Base-by-base conservation (phyloP, 106 monocot genomes). In the Dendrobium catenatum region DNA sequence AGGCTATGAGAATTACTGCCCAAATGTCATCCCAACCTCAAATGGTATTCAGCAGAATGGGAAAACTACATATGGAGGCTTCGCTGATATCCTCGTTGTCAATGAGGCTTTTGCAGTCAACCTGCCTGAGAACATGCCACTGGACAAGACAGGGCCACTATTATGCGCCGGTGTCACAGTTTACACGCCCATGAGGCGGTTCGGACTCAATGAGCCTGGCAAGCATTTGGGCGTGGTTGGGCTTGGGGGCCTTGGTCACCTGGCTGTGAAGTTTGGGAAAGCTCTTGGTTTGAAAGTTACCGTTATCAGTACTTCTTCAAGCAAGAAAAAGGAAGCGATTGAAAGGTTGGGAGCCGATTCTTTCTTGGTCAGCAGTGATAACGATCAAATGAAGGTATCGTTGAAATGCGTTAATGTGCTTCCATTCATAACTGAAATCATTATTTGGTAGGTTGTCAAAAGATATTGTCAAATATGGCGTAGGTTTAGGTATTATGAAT, bases 241-340 rank as follows among this genome's bases (percentile, higher is more conserved):
- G 49, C 84, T 84, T 10, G 83, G 83, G 18, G 84, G 84, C 0
- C 84, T 84, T 6, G 84, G 83, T 13, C 84, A 84, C n/a, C 41
- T 84, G 19, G 84, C 84, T 20, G 84, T 84, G n/a, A 84, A 79
- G 84, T 84, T 84, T n/a, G 84, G 47, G 17, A 84, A 84, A 58
- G 84, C 84, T 9, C 75, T 79, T 42, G 84, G 84, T 1, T 42
- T 66, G 75, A 80, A 61, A 15, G 84, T 84, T 49, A 80, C 84
- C 2, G 80, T 84, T 37, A 84, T 84, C 11, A 84, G 84, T 72
- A 76, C 76, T 26, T 84, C 84, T 10, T 72, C 22, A 17, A 48
- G 13, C 18, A 84, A 84, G 80, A 64, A 80, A 31, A 37, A 80
- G 66, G 84, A 84, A 67, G 84, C 84, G 27, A 37, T 84, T 9